phyloP scores from a whole-genome alignment of 108 stramenopile species.

The Nitzschia putrida region DNA sequence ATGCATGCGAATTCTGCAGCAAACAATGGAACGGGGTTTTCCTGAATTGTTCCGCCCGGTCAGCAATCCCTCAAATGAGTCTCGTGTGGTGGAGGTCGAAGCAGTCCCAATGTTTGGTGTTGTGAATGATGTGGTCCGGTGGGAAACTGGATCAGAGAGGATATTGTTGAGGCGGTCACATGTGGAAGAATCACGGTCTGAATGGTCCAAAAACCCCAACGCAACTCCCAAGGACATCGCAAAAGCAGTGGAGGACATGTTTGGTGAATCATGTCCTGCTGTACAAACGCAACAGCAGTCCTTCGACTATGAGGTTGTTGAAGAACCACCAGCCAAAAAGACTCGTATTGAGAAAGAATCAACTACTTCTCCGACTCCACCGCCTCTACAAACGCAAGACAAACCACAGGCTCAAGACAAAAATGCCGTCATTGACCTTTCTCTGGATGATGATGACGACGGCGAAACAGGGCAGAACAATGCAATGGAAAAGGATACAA shows the following conservation, averaged over 20 bases:
- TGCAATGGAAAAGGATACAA: too few species aligned
- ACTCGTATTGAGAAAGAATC: too few species aligned
- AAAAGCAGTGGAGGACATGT: background rate
- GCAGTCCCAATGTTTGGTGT: conserved; percentile 8
- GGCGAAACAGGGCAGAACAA: too few species aligned
- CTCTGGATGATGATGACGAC: too few species aligned
- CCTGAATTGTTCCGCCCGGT: conserved; percentile 4
- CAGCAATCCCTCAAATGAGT: background rate
- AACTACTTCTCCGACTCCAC: too few species aligned
- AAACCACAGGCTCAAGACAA: too few species aligned
- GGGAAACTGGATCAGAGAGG: background rate
- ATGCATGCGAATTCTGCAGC: background rate
- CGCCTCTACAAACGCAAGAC: too few species aligned
- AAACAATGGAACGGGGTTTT: conserved; percentile 13
- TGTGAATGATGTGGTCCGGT: background rate
- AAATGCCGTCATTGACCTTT: too few species aligned
- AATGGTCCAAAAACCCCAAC: background rate
- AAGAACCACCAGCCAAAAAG: background rate
- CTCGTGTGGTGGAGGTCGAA: conserved; percentile 1
- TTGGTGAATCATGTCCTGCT: too few species aligned
- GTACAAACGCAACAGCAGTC: background rate
- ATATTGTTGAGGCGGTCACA: background rate
- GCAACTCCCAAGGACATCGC: background rate
- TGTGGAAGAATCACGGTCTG: background rate
- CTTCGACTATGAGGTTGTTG: background rate